phyloP scores from a whole-genome alignment of 2,329 filamentous ascomycete genomes.

The Ophiocordyceps camponoti-saundersi region DNA sequence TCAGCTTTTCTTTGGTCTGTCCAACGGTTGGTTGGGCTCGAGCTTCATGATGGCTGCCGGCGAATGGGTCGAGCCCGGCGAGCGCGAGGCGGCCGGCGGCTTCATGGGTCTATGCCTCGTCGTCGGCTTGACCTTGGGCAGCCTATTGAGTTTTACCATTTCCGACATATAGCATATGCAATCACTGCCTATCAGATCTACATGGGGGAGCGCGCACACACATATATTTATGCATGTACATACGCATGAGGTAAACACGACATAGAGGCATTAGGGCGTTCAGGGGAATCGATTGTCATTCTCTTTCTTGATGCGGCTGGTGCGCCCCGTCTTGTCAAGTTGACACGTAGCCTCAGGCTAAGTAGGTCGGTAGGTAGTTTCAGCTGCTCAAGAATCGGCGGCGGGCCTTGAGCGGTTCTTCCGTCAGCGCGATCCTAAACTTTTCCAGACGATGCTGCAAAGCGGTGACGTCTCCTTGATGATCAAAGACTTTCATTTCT shows the following conservation, averaged over 20 bases:
- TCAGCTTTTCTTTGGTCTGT: conserved; percentile 68
- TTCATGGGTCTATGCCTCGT: conserved; percentile 94
- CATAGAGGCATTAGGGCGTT: neutral
- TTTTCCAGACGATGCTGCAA: conserved; percentile 3
- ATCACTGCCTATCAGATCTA: too few species aligned
- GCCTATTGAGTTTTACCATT: conserved; percentile 69
- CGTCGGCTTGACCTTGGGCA: conserved; percentile 67
- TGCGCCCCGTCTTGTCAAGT: too few species aligned
- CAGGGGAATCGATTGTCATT: neutral
- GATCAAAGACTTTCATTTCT: conserved; percentile 6
- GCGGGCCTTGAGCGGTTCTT: neutral
- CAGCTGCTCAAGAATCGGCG: neutral
- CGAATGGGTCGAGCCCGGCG: conserved; percentile 64
- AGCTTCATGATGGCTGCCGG: conserved; percentile 83
- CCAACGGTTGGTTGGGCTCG: conserved; percentile 75
- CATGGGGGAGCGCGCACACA: neutral
- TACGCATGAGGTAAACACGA: neutral
- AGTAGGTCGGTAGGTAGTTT: too few species aligned
- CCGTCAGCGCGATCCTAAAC: conserved; percentile 1
- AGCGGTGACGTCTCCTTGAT: conserved; percentile 5
- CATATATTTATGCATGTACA: neutral
- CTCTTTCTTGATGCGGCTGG: neutral
- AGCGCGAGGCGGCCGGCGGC: conserved; percentile 75
- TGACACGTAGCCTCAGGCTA: neutral
- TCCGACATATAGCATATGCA: conserved; percentile 19